Evolutionary conservation across 2,329 filamentous ascomycete genomes (phyloP).

Genomic region (Talaromyces sp.): DNA sequence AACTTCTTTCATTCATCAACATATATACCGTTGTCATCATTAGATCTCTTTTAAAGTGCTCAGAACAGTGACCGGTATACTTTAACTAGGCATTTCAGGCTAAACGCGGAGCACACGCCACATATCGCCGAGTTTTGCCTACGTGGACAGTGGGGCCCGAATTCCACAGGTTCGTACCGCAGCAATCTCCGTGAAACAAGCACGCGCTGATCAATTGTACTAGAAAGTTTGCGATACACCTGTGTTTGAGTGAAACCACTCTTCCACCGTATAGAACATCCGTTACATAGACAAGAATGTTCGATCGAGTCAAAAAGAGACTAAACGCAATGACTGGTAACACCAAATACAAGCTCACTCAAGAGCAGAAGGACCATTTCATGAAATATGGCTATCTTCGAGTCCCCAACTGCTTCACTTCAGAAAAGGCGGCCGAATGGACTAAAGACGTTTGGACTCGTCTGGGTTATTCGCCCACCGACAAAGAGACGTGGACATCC

Average conservation of each 20-base stretch:
- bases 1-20: not conserved
- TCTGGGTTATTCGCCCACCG: constrained; percentile 61
- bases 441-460: constrained; percentile 59
- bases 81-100: no score
- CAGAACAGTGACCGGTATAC: no score
- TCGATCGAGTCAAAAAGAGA: constrained; percentile 4
- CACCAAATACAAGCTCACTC: constrained; percentile 33
- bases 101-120: no score
- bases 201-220: not conserved
- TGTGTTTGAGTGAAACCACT: not conserved
- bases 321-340: not conserved
- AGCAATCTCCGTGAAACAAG: not conserved
- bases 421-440: constrained; percentile 47
- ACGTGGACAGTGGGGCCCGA: not conserved
- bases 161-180: not conserved
- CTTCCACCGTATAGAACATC: not conserved
- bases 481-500: constrained; percentile 63
- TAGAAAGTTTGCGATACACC: not conserved
- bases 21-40: not conserved
- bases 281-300: not conserved
- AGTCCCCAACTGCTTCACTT: constrained; percentile 52
- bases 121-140: not conserved
- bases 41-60: no score
- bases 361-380: constrained; percentile 53
- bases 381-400: constrained; percentile 56